Base-by-base conservation (phyloP, 768 basidiomycete genomes). In the Lentinula guzmanii region DNA sequence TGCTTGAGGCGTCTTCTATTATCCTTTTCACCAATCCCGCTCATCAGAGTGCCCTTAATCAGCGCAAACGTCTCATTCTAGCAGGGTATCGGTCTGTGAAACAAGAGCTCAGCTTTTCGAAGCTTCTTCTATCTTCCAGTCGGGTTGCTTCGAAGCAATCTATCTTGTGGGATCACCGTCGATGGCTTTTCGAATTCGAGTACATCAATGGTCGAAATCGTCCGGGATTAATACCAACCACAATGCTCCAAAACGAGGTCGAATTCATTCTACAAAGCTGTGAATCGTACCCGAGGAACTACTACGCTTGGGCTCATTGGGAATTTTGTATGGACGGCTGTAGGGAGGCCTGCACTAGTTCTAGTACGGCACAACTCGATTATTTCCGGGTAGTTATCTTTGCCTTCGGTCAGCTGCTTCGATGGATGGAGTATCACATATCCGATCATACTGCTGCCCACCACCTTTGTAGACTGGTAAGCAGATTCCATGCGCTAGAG, bases 231-330 rank as follows among this genome's bases (percentile, higher is more conserved):
- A 35, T 86, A 50, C 67, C 77, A 24, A 69, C 73, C 21, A 66
- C 70, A 0, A 66, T 65, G 35, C 66, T 86, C 48, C 69, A 69
- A 46, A 62, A 68, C n/a, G 89, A 91, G 68, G 74, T 89, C 43
- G 66, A 67, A 5, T 65, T 84, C 52, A 72, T 79, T 13, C 70
- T 77, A 42, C 70, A 70, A 39, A 82, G 86, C 34, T 85, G 85
- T 71, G 82, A 84, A 65, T 70, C 77, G 5, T 87, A 90, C 67
- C 85, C 85, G 8, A 82, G 89, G 13, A 91, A 90, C 67, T 91
- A 90, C 68, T 82, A 86, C 70, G 87, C 86, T 4, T 90, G 89
- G 89, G 69, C 76, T 1, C 86, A 90, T 65, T 83, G 86, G 67
- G 75, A 76, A 52, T 79, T 79, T 45, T 74, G 84, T 59, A 68